Conservation (phyloP, 202 grass and related monocot genomes). For the Panicum hallii region DNA sequence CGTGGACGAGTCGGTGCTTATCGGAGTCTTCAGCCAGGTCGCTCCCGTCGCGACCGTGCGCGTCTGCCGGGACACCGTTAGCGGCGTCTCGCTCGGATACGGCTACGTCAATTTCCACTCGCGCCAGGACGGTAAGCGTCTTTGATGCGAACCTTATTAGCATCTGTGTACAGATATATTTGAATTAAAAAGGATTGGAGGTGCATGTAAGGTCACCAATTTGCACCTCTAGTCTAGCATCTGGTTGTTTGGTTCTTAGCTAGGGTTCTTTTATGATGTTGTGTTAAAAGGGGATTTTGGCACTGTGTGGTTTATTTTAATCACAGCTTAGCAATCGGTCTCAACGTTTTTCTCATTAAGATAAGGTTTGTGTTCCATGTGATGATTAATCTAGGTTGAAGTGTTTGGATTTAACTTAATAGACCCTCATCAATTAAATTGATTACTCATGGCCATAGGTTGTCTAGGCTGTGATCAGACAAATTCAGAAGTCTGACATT, state of each 20-base stretch:
- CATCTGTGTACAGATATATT: too few species aligned
- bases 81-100: conserved; percentile 49
- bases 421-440: background rate
- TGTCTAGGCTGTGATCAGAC: background rate
- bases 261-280: background rate
- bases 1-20: conserved; percentile 37
- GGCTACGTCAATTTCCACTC: conserved; percentile 57
- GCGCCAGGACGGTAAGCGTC: conserved; percentile 39
- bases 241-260: background rate
- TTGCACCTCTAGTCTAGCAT: too few species aligned
- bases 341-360: background rate
- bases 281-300: background rate
- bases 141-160: too few species aligned
- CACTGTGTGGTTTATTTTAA: background rate
- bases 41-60: conserved; percentile 44
- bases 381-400: background rate
- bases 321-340: background rate
- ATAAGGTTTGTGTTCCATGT: background rate
- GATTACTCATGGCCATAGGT: background rate
- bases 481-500: background rate
- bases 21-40: conserved; percentile 37
- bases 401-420: background rate
- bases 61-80: conserved; percentile 47
- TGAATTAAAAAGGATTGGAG: too few species aligned
- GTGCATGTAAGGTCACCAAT: too few species aligned